Conservation (phyloP, 768 basidiomycete genomes). For the Pisolithus tinctorius region DNA sequence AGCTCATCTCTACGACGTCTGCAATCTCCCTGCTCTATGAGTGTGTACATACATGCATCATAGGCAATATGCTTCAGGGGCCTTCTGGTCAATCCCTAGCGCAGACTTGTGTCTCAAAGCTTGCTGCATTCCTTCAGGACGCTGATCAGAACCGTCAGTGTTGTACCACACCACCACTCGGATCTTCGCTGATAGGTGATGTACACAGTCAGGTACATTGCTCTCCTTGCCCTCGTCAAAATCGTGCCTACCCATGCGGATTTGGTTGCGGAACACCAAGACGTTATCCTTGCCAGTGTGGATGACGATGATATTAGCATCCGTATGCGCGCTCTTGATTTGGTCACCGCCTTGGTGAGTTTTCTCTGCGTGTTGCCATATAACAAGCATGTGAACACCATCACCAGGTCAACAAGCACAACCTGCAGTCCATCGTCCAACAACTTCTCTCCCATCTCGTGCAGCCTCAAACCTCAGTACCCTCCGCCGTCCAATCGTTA, state of each 20-base stretch:
- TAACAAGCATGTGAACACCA: background rate
- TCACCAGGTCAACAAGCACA: slow-evolving; percentile 69
- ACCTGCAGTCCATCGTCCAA: slow-evolving; percentile 84
- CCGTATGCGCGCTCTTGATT: slow-evolving; percentile 90
- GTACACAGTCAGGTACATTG: slow-evolving; percentile 90
- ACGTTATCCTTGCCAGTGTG: slow-evolving; percentile 82
- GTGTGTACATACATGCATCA: slow-evolving; percentile 97
- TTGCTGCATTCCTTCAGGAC: slow-evolving; percentile 88
- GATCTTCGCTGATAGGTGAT: slow-evolving; percentile 12
- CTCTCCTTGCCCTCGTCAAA: slow-evolving; percentile 89
- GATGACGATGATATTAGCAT: slow-evolving; percentile 95
- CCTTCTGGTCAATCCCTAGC: slow-evolving; percentile 74
- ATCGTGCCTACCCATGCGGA: slow-evolving; percentile 91
- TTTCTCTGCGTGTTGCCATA: background rate
- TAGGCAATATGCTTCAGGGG: slow-evolving; percentile 90
- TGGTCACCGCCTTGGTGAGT: slow-evolving; percentile 87
- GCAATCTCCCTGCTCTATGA: slow-evolving; percentile 96
- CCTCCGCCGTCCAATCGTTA: slow-evolving; percentile 49
- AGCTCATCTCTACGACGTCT: slow-evolving; percentile 90
- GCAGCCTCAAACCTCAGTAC: slow-evolving; percentile 44
- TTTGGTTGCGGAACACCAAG: slow-evolving; percentile 86
- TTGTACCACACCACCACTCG: slow-evolving; percentile 7
- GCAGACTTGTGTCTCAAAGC: slow-evolving; percentile 83
- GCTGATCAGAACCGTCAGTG: slow-evolving; percentile 90
- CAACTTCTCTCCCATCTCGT: slow-evolving; percentile 86